phyloP scores from a whole-genome alignment of 2,329 filamentous ascomycete species.

The Alternaria solani region DNA sequence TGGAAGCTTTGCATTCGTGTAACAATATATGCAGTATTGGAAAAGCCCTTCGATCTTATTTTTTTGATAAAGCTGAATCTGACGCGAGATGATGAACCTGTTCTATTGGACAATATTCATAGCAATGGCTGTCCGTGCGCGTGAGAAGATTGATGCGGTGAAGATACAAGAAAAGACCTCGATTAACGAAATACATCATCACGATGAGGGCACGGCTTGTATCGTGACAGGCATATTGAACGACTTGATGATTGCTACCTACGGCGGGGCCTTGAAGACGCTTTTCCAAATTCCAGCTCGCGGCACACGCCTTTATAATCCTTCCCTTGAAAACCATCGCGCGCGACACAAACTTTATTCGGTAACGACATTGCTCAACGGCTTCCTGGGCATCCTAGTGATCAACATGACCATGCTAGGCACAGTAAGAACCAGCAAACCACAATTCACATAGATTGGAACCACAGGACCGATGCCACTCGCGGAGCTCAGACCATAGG shows the following conservation, averaged over 20 bases:
- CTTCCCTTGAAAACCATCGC: neutral
- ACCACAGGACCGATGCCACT: constrained; percentile 9
- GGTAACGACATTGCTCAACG: neutral
- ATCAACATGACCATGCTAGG: constrained; percentile 17
- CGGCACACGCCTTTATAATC: neutral
- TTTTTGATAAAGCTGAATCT: neutral
- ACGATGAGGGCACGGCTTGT: neutral
- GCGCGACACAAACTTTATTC: neutral
- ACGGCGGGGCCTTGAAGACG: neutral
- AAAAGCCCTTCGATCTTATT: neutral
- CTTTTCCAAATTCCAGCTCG: no score
- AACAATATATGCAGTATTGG: neutral
- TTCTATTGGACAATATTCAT: neutral
- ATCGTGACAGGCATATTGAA: neutral
- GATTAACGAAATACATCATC: no score
- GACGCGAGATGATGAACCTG: neutral
- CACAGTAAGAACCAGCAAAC: constrained; percentile 8
- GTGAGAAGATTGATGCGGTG: no score
- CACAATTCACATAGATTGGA: constrained; percentile 17
- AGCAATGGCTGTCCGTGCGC: neutral
- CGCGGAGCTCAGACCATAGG: constrained; percentile 20
- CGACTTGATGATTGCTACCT: neutral
- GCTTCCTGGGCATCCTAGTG: constrained; percentile 11
- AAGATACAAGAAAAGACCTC: no score
- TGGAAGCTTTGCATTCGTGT: neutral